A percentile compares a stretch with the other conserved stretches of the same genome.
These are phyloP conservation scores for Populus deltoides DNA, from an alignment of 345 rosid species.

Conservation along the genomic window DNA sequence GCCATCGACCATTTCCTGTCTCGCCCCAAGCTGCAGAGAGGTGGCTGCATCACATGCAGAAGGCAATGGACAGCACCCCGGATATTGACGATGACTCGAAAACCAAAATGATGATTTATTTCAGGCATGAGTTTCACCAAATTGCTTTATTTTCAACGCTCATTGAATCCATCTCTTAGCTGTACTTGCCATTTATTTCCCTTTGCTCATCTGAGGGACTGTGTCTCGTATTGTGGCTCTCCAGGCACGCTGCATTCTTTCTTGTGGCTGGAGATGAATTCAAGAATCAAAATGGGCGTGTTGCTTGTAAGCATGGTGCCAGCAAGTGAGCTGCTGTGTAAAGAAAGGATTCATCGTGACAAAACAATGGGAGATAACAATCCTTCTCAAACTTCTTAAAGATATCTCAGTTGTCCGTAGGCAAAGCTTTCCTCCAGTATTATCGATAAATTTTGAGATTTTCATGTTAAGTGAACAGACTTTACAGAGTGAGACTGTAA, in stretches of 20 bases:
- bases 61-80: slow-evolving; percentile 56
- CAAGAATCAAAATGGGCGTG: slow-evolving; percentile 53
- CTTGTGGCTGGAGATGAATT: slow-evolving; percentile 90
- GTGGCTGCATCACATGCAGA: slow-evolving; percentile 86
- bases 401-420: background rate
- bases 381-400: background rate
- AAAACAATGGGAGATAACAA: background rate
- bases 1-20: slow-evolving; percentile 86
- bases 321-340: slow-evolving; percentile 27
- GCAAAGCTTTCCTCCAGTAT: background rate
- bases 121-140: slow-evolving; percentile 45
- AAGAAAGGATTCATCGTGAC: background rate
- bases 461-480: background rate
- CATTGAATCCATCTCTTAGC: background rate
- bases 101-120: slow-evolving; percentile 74
- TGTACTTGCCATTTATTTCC: background rate
- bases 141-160: background rate
- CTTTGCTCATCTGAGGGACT: background rate
- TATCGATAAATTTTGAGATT: slow-evolving; percentile 7
- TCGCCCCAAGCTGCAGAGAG: slow-evolving; percentile 80
- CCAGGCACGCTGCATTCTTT: slow-evolving; percentile 88
- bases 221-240: background rate
- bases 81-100: slow-evolving; percentile 72
- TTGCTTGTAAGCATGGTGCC: slow-evolving; percentile 49
- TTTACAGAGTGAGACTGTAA: background rate